Base-by-base conservation (phyloP, 2,329 filamentous ascomycete species). In the Plectosphaerella plurivora region DNA sequence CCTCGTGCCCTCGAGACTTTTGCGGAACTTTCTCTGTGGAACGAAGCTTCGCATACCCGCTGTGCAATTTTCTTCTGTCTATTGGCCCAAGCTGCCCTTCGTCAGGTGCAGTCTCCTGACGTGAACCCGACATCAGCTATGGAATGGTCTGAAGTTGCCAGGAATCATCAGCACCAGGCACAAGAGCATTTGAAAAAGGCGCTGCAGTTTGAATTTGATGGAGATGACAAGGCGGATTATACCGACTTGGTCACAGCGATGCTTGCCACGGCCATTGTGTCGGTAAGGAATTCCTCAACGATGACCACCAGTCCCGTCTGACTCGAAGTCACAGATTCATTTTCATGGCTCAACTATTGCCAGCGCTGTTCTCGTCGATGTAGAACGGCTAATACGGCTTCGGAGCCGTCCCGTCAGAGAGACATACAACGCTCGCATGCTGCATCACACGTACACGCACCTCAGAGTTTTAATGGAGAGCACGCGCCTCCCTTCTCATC, bases 381-480 rank as follows among this genome's bases (percentile, higher is more conserved):
- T 73, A 0, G 73, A 76, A 54, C 66, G 69, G 2, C 66, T 75
- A 12, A 74, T 76, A 5, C 68, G 68, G 1, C 49, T 70, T 7
- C 62, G 64, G 7, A 73, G 74, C 0, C 53, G 76, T 1, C 61
- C 63, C 6, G 65, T 65, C 4, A 61, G 58, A 8, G 74, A 73
- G 39, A 72, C 73, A 2, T 67, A 71, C 15, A 71, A 73, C 18
- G 61, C 68, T 1, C 68, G 74, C 2, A 57, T 77, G 0, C 58
- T 78, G 0, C 75, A 77, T 53, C 73, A 77, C 52, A 74, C 73
- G 60, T 77, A 77, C 53, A 71, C 69, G 0, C 74, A 72, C 48
- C 62, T 74, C 6, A 68, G 75, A 0, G 67, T 77, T 0, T 69
- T 77, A 16, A 63, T 72, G n/a, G 74, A 77, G 56, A 76, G 73